Evolutionary conservation across 108 stramenopile species (phyloP).

Genomic region (Fragilariopsis cylindrus): DNA sequence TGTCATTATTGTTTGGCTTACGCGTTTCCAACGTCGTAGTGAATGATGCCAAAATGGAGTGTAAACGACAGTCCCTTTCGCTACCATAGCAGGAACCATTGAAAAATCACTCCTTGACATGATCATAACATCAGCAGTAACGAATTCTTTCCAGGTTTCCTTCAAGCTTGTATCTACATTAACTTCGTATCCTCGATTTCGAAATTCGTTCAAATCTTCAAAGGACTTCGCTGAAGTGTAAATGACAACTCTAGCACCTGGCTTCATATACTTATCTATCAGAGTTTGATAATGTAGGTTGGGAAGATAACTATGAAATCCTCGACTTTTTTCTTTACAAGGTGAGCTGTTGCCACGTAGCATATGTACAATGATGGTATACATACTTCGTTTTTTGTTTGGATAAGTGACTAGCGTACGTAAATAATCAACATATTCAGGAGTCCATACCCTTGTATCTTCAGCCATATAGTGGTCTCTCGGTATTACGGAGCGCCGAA

Average conservation of each 20-base stretch:
- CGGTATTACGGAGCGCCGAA: constrained; percentile 15
- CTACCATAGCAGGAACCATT: constrained; percentile 33
- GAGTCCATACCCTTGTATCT: constrained; percentile 34
- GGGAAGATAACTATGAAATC: constrained; percentile 33
- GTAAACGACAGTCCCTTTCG: constrained; percentile 38
- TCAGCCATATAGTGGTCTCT: constrained; percentile 1
- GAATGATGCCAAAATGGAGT: constrained; percentile 40
- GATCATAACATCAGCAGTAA: constrained; percentile 40
- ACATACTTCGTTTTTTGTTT: constrained; percentile 8
- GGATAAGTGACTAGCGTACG: constrained; percentile 24
- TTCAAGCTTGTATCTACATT: constrained; percentile 14
- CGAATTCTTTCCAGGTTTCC: constrained; percentile 31
- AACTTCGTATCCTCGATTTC: constrained; percentile 28
- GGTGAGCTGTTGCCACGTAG: constrained; percentile 33
- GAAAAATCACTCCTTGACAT: constrained; percentile 41
- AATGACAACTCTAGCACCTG: constrained; percentile 29
- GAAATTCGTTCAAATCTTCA: constrained; percentile 34
- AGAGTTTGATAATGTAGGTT: constrained; percentile 32
- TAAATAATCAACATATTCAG: constrained; percentile 33
- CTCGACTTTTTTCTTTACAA: constrained; percentile 23
- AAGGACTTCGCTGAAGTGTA: constrained; percentile 33
- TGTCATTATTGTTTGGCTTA: constrained; percentile 26
- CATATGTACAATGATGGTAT: constrained; percentile 37
- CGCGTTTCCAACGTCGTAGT: constrained; percentile 33
- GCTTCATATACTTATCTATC: constrained; percentile 35